These are phyloP conservation scores for Suillus americanus DNA, from an alignment of 768 basidiomycete species.

Conservation along the genomic window DNA sequence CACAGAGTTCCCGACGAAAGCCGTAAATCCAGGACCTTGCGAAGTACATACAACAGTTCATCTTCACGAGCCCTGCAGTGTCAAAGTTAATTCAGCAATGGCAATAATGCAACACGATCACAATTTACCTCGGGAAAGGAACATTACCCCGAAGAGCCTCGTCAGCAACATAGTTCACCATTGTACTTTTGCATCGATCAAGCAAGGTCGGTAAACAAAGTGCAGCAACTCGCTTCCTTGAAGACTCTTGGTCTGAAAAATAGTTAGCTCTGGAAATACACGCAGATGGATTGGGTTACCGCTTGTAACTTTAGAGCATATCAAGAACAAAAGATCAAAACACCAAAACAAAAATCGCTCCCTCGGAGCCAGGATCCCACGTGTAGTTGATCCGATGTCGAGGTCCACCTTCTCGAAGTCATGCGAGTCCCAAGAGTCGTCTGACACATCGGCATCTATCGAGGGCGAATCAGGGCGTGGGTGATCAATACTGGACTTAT, in stretches of 20 bases:
- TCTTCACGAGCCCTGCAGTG: slow-evolving; percentile 87
- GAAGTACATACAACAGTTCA: slow-evolving; percentile 82
- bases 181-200: slow-evolving; percentile 64
- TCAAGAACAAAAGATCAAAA: slow-evolving; percentile 79
- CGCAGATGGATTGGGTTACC: slow-evolving; percentile 38
- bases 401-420: slow-evolving; percentile 39
- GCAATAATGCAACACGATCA: not conserved
- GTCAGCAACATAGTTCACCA: slow-evolving; percentile 81
- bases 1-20: slow-evolving; percentile 76
- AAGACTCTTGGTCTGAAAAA: slow-evolving; percentile 54
- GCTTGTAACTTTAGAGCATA: slow-evolving; percentile 67
- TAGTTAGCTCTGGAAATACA: not conserved
- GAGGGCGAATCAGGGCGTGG: slow-evolving; percentile 13
- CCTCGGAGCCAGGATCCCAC: slow-evolving; percentile 56
- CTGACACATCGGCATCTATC: slow-evolving; percentile 11
- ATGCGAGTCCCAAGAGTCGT: slow-evolving; percentile 17
- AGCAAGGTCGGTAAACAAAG: slow-evolving; percentile 71
- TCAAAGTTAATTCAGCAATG: not conserved
- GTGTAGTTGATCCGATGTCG: slow-evolving; percentile 60
- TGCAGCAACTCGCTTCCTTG: slow-evolving; percentile 68
- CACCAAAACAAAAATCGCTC: slow-evolving; percentile 94
- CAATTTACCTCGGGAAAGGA: slow-evolving; percentile 76
- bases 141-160: slow-evolving; percentile 80
- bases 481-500: slow-evolving; percentile 30
- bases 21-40: slow-evolving; percentile 66